Conservation (phyloP, 768 basidiomycete genomes). For the Butyriboletus loyo region DNA sequence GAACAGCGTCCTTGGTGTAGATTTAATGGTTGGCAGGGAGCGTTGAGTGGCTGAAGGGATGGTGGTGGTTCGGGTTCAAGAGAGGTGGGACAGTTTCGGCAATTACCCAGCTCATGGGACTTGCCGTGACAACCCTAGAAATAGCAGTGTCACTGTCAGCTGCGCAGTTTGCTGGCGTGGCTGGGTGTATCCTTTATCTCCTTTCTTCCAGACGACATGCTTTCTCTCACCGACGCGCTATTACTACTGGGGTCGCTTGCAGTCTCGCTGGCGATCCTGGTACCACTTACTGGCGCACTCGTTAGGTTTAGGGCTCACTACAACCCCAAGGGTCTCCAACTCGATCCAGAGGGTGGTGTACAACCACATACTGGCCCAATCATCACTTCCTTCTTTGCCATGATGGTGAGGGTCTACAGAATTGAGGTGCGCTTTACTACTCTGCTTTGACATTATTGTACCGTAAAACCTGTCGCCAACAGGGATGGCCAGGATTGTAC, state of each 20-base stretch:
- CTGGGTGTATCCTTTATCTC: background rate
- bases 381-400: constrained; percentile 71
- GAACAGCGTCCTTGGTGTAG: background rate
- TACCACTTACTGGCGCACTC: constrained; percentile 65
- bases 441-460: background rate
- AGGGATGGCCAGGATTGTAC: constrained; percentile 74
- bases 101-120: constrained; percentile 22
- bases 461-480: constrained; percentile 6
- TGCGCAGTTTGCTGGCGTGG: background rate
- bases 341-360: constrained; percentile 75
- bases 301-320: constrained; percentile 82
- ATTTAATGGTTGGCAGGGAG: background rate
- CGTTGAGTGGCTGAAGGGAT: constrained; percentile 6
- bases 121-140: constrained; percentile 26
- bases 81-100: constrained; percentile 18
- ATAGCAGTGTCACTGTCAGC: constrained; percentile 1
- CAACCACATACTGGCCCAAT: constrained; percentile 75
- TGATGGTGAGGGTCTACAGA: constrained; percentile 66
- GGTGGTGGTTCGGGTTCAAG: constrained; percentile 34
- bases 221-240: constrained; percentile 38
- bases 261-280: constrained; percentile 53
- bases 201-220: constrained; percentile 23
- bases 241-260: constrained; percentile 38
- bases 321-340: constrained; percentile 79
- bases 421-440: constrained; percentile 56